Conservation (phyloP, 495 filamentous ascomycete genomes). For the Penicillium herquei region DNA sequence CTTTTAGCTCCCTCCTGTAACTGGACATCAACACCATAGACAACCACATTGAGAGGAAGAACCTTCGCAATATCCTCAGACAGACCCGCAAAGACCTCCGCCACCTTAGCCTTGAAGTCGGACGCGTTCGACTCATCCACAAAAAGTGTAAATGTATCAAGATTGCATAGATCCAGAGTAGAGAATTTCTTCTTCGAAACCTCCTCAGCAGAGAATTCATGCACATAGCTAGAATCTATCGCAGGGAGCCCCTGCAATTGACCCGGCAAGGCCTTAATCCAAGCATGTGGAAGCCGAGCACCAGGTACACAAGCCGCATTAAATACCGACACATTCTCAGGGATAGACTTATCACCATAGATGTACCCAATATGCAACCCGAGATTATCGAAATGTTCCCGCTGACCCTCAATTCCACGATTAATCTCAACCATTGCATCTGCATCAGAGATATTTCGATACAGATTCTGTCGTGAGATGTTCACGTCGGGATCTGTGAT, state of each 20-base stretch:
- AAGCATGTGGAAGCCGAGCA: conserved; percentile 34
- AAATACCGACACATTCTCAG: conserved; percentile 25
- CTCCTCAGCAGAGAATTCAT: conserved; percentile 17
- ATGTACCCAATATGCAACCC: conserved; percentile 37
- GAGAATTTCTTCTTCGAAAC: conserved; percentile 25
- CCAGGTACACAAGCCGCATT: conserved; percentile 21
- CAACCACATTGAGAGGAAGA: neutral
- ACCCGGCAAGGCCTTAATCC: conserved; percentile 15
- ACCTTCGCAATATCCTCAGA: neutral
- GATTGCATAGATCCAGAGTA: conserved; percentile 30
- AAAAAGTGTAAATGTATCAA: conserved; percentile 29
- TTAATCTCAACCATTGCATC: conserved; percentile 18
- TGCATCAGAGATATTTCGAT: conserved; percentile 24
- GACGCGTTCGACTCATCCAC: conserved; percentile 10
- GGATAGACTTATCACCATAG: conserved; percentile 29
- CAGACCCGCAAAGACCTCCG: neutral
- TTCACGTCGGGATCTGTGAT: conserved; percentile 24
- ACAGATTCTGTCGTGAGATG: conserved; percentile 25
- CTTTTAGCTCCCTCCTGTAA: conserved; percentile 13
- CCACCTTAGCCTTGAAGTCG: conserved; percentile 12
- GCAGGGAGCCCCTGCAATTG: conserved; percentile 7
- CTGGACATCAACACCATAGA: conserved; percentile 2
- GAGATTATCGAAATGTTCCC: conserved; percentile 39
- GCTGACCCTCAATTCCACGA: conserved; percentile 31
- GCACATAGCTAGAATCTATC: conserved; percentile 30